phyloP scores from a whole-genome alignment of 2,329 filamentous ascomycete species.

The Pseudomassariella vexata region DNA sequence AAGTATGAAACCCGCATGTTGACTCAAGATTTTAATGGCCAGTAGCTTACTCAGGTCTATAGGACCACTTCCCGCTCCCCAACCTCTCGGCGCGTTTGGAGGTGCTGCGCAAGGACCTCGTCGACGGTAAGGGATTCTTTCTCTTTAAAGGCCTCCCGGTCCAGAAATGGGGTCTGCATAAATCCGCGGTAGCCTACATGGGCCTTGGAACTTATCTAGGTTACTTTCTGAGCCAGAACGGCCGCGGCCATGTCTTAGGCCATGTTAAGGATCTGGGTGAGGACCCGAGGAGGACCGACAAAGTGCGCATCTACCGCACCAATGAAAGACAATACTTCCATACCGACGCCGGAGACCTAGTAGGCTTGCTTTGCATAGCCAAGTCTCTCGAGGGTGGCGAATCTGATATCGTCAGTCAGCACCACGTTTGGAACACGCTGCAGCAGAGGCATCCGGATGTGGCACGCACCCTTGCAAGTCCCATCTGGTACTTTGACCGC shows the following conservation, averaged over 20 bases:
- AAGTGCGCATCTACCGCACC: slow-evolving; percentile 83
- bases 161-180: slow-evolving; percentile 65
- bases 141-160: slow-evolving; percentile 83
- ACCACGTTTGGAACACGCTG: slow-evolving; percentile 76
- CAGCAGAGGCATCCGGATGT: slow-evolving; percentile 72
- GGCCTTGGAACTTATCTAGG: slow-evolving; percentile 78
- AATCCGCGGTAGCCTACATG: slow-evolving; percentile 85
- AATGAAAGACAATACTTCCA: slow-evolving; percentile 83
- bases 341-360: slow-evolving; percentile 74
- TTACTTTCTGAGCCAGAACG: slow-evolving; percentile 83
- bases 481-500: slow-evolving; percentile 87
- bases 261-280: slow-evolving; percentile 87
- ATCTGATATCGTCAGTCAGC: slow-evolving; percentile 73
- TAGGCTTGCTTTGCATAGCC: slow-evolving; percentile 76
- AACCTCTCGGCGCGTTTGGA: background rate
- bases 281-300: slow-evolving; percentile 73
- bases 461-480: slow-evolving; percentile 64
- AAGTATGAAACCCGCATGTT: too few species aligned
- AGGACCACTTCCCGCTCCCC: slow-evolving; percentile 1
- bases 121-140: slow-evolving; percentile 85
- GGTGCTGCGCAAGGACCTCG: background rate
- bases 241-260: slow-evolving; percentile 71
- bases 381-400: slow-evolving; percentile 76
- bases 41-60: too few species aligned
- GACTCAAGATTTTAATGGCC: too few species aligned